A percentile compares a stretch with the other conserved stretches of the same genome.
Evolutionary conservation across 371 early-diverging fungal genomes (phyloP).

Genomic region (Rhizopus sp.): DNA sequence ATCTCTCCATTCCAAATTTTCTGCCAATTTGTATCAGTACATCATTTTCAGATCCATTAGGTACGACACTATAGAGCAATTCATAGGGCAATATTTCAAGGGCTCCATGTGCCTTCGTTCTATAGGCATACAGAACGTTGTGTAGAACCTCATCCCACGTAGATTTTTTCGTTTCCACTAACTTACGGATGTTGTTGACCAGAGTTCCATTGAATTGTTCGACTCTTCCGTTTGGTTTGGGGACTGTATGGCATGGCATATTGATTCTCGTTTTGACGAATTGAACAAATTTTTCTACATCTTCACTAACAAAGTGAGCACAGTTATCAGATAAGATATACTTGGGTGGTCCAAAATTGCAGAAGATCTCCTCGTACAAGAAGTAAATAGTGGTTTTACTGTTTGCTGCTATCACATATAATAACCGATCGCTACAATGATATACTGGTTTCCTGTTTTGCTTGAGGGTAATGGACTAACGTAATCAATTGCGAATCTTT

Average conservation of each 20-base stretch:
- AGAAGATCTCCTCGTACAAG: too few relatives aligned
- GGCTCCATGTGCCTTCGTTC: slow-evolving; percentile 6
- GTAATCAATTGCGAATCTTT: too few relatives aligned
- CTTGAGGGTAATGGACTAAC: too few relatives aligned
- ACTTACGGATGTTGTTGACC: background rate
- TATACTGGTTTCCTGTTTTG: too few relatives aligned
- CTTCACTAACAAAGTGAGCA: too few relatives aligned
- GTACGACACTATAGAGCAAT: background rate
- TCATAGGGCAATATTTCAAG: slow-evolving; percentile 8
- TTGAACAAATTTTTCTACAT: too few relatives aligned
- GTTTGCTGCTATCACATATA: too few relatives aligned
- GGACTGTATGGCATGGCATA: slow-evolving; percentile 9
- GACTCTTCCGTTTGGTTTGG: background rate
- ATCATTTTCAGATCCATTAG: background rate
- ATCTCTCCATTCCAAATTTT: background rate
- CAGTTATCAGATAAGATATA: slow-evolving; percentile 1
- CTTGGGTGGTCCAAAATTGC: too few relatives aligned
- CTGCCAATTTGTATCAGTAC: background rate
- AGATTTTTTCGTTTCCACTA: background rate
- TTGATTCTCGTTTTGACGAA: background rate
- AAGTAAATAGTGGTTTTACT: too few relatives aligned
- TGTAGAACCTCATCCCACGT: slow-evolving; percentile 10
- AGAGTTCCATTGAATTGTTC: slow-evolving; percentile 10
- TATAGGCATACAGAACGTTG: slow-evolving; percentile 8
- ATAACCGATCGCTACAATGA: too few relatives aligned